Percentiles rank a stretch among this genome's conserved stretches.
Conservation (phyloP, 768 basidiomycete genomes). For the Kwoniella sp. region DNA sequence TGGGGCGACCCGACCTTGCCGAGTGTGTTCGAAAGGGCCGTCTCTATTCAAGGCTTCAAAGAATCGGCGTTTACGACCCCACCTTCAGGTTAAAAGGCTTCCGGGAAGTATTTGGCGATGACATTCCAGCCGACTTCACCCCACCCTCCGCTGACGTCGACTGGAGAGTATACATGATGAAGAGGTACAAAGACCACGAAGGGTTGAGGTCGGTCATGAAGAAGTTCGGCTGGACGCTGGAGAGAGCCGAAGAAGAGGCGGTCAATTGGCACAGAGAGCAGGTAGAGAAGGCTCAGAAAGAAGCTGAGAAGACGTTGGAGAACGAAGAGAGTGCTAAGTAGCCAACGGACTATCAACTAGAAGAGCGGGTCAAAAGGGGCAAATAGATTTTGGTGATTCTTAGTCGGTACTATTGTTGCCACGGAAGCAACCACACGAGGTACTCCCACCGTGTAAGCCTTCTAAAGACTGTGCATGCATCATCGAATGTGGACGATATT, state of each 20-base stretch:
- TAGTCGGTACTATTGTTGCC: too few species aligned
- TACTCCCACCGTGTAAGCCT: too few species aligned
- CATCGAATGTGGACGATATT: too few species aligned
- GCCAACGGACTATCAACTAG: too few species aligned
- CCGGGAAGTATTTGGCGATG: conserved; percentile 4
- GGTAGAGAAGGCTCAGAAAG: neutral
- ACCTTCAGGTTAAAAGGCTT: conserved; percentile 6
- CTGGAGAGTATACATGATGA: conserved; percentile 16
- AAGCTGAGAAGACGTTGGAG: neutral
- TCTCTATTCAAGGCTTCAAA: conserved; percentile 10
- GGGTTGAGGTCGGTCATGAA: neutral
- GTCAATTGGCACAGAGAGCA: neutral
- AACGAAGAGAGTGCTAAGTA: too few species aligned
- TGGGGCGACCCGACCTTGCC: conserved; percentile 15
- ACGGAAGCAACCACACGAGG: too few species aligned
- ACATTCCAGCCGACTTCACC: neutral
- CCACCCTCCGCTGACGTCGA: conserved; percentile 3
- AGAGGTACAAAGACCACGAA: neutral
- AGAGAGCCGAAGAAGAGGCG: conserved; percentile 5
- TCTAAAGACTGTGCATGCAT: too few species aligned
- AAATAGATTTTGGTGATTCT: too few species aligned
- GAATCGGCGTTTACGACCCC: conserved; percentile 12
- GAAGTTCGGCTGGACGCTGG: conserved; percentile 6
- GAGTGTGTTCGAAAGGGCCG: conserved; percentile 24
- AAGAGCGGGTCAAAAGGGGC: too few species aligned